Conservation (phyloP, 2,329 filamentous ascomycete species). For the Fusarium domesticum region DNA sequence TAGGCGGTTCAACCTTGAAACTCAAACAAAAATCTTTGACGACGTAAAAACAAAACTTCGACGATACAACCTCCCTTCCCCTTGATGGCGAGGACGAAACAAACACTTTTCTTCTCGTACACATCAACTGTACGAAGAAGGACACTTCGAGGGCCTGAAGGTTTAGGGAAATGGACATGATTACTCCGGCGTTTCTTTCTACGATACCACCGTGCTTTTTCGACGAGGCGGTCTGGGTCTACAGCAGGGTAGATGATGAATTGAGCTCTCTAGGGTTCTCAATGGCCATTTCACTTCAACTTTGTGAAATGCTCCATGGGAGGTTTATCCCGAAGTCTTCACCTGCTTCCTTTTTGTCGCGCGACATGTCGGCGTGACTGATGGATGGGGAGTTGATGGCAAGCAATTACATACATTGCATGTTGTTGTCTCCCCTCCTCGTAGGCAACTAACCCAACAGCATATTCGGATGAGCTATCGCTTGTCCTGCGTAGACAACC, state of each 20-base stretch:
- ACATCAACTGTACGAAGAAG: slow-evolving; percentile 10
- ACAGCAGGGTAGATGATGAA: slow-evolving; percentile 40
- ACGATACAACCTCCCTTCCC: slow-evolving; percentile 17
- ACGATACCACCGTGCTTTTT: slow-evolving; percentile 17
- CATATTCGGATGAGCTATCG: slow-evolving; percentile 5
- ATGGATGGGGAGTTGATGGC: slow-evolving; percentile 13
- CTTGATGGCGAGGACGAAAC: slow-evolving; percentile 20
- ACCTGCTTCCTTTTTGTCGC: slow-evolving; percentile 23
- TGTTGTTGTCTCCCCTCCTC: slow-evolving; percentile 4
- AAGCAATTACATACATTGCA: too few species aligned
- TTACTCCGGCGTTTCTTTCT: slow-evolving; percentile 39
- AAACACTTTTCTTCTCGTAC: slow-evolving; percentile 11
- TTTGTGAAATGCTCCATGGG: slow-evolving; percentile 72
- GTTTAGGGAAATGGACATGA: slow-evolving; percentile 35
- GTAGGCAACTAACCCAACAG: slow-evolving; percentile 18
- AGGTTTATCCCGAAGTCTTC: slow-evolving; percentile 67
- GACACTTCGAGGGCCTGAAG: slow-evolving; percentile 24
- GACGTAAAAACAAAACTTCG: slow-evolving; percentile 18
- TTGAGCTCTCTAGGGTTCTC: slow-evolving; percentile 49
- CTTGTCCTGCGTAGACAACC: slow-evolving; percentile 14
- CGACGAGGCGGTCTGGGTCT: slow-evolving; percentile 31
- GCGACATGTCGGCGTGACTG: slow-evolving; percentile 15
- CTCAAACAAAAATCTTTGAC: slow-evolving; percentile 19
- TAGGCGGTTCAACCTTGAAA: slow-evolving; percentile 35
- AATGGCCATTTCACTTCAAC: slow-evolving; percentile 68